Percentiles rank a stretch among this genome's conserved stretches.
Conservation (phyloP, 2,329 filamentous ascomycete species). For the Claviceps arundinis region DNA sequence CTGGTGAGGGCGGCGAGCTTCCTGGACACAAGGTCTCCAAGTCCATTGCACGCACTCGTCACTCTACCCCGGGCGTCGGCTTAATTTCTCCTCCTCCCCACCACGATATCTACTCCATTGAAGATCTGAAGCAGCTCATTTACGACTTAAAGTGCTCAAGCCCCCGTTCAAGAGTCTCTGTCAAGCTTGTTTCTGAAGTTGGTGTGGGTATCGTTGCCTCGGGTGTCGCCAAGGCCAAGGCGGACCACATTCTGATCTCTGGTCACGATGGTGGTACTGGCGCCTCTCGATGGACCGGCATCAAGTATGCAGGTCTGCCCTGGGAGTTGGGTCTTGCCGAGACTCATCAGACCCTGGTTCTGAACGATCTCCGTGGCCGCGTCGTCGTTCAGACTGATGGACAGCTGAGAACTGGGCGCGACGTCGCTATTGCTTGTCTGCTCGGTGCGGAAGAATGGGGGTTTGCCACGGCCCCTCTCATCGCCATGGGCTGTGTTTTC, state of each 20-base stretch:
- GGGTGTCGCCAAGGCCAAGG: constrained; percentile 94
- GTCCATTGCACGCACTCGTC: constrained; percentile 84
- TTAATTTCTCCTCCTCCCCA: constrained; percentile 92
- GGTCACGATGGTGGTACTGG: constrained; percentile 95
- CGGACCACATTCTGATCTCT: constrained; percentile 91
- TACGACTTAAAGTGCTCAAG: constrained; percentile 97
- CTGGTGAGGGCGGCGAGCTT: constrained; percentile 92
- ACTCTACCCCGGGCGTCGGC: constrained; percentile 92
- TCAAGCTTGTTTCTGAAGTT: constrained; percentile 95
- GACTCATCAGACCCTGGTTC: constrained; percentile 88
- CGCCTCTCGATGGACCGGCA: constrained; percentile 94
- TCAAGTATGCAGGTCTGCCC: constrained; percentile 93
- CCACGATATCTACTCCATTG: constrained; percentile 97
- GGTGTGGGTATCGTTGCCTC: constrained; percentile 96
- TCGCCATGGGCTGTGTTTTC: constrained; percentile 94
- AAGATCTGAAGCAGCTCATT: constrained; percentile 94
- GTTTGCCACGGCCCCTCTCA: constrained; percentile 86
- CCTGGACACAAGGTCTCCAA: constrained; percentile 94
- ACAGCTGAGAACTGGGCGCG: constrained; percentile 81
- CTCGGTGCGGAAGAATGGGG: constrained; percentile 98
- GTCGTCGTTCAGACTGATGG: constrained; percentile 95
- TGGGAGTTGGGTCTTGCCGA: constrained; percentile 96
- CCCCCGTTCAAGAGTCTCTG: constrained; percentile 80
- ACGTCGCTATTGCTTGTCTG: constrained; percentile 87
- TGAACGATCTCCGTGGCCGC: constrained; percentile 91